Conservation (phyloP, 164 flowering plant genomes). For the Houttuynia cordata region DNA sequence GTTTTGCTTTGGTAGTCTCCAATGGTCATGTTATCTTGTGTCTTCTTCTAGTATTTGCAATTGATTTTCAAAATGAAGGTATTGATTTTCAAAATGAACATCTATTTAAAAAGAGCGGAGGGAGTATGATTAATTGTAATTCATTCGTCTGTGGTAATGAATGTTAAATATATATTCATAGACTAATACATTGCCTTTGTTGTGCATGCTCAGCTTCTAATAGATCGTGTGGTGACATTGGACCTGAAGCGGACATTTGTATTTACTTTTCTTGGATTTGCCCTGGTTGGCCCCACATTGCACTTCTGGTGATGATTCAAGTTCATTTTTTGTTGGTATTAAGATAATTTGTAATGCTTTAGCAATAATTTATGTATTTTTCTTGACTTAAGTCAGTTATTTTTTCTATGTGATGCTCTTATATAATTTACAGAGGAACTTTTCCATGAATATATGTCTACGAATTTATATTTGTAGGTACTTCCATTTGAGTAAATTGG, state of each 20-base stretch:
- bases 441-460: background rate
- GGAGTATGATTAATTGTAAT: background rate
- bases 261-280: slow-evolving; percentile 72
- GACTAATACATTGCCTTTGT: background rate
- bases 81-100: too few relatives aligned
- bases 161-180: background rate
- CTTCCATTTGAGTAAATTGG: slow-evolving; percentile 52
- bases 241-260: slow-evolving; percentile 64
- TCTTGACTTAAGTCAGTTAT: background rate
- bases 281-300: slow-evolving; percentile 83
- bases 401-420: background rate
- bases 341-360: background rate
- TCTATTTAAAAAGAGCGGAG: too few relatives aligned
- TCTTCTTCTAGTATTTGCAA: too few relatives aligned
- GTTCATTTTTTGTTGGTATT: background rate
- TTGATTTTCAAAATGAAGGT: too few relatives aligned
- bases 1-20: background rate
- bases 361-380: background rate
- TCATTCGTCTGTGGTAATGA: background rate
- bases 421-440: too few relatives aligned
- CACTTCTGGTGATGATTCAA: slow-evolving; percentile 70
- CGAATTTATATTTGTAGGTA: slow-evolving; percentile 35
- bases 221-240: slow-evolving; percentile 54
- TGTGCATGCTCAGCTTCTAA: slow-evolving; percentile 33
- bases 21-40: background rate